Conservation (phyloP, 2,329 filamentous ascomycete genomes). For the Amesomyces nigricolor region DNA sequence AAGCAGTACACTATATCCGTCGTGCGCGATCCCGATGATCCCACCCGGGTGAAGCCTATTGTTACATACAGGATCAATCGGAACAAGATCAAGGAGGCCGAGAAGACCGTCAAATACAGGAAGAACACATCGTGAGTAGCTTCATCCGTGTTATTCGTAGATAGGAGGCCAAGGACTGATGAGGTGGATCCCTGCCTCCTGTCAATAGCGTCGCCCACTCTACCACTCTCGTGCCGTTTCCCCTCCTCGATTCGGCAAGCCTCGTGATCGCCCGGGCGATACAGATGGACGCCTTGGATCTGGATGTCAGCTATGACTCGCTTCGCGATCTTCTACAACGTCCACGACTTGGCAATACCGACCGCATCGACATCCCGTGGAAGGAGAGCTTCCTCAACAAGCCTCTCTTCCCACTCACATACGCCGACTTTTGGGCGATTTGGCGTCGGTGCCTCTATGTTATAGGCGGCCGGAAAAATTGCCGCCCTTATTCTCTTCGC, state of each 20-base stretch:
- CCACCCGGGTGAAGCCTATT: neutral
- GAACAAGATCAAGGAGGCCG: constrained; percentile 9
- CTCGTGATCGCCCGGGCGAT: constrained; percentile 11
- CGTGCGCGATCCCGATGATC: constrained; percentile 8
- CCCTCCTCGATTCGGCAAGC: constrained; percentile 9
- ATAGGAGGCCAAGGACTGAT: constrained; percentile 10
- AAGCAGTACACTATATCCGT: constrained; percentile 7
- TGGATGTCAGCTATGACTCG: constrained; percentile 7
- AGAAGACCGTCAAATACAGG: constrained; percentile 9
- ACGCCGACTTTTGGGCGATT: constrained; percentile 2
- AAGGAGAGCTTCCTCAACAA: constrained; percentile 14
- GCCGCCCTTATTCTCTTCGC: constrained; percentile 14
- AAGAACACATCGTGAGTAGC: constrained; percentile 10
- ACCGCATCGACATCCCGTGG: constrained; percentile 13
- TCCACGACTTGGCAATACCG: constrained; percentile 7
- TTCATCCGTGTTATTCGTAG: constrained; percentile 3
- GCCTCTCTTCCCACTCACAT: constrained; percentile 16
- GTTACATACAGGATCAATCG: constrained; percentile 2
- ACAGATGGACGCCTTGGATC: constrained; percentile 11
- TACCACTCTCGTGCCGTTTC: constrained; percentile 11
- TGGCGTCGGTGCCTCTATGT: constrained; percentile 9
- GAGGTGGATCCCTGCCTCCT: constrained; percentile 11
- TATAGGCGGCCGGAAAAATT: constrained; percentile 8
- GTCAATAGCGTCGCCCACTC: constrained; percentile 11
- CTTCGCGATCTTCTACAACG: constrained; percentile 1